Evolutionary conservation across 169 alveolate genomes (phyloP), one percentile per base, ranked within the genome.

Genomic region (Besnoitia besnoiti): DNA sequence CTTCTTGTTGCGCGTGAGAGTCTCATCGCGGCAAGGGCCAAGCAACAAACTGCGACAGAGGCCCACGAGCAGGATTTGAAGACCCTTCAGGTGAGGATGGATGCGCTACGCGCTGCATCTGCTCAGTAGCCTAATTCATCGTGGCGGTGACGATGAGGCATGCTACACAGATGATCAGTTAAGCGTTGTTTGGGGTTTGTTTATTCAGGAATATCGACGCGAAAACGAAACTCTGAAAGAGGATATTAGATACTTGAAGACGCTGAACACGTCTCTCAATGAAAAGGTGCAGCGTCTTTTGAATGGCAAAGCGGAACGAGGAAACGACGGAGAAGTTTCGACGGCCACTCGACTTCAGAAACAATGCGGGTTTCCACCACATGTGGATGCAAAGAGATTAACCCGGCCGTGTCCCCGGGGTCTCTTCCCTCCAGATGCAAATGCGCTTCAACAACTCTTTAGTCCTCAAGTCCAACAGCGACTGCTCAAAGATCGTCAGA

Each of bases 41-140:
- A 84, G 75, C 90, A 84, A 42, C 90, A 47, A 40, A 37, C 90
- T 21, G 90, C 90, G 5, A 84, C 90, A 33, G 47, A 84, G 33
- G 90, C 90, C 40, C 90, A 84, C 62, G 90, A 84, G 27, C 76
- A 84, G 75, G 90, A 84, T 37, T 27, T 84, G 75, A 84, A 84
- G 47, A 37, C 90, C 33, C 90, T 84, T 33, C 90, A 84, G 90
- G 90, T 84, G 75, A 46, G 76, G 30, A 19, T 51, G 62, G 62
- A 16, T 12, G n/a, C 21, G n/a, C 21, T 51, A 21, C 62, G 12
- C 62, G 21, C 12, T 16, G 62, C 62, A 12, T 51, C 62, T 51
- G 62, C 12, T 51, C n/a, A 21, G 62, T 51, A 51, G 80, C 12
- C 37, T n/a, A 67, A 14, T 67, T 67, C 24, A 14, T n/a, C 24